A percentile compares a stretch with the other conserved stretches of the same genome.
Evolutionary conservation across 139 green algal genomes (phyloP).

Genomic region (Deuterostichococcus epilithicus): DNA sequence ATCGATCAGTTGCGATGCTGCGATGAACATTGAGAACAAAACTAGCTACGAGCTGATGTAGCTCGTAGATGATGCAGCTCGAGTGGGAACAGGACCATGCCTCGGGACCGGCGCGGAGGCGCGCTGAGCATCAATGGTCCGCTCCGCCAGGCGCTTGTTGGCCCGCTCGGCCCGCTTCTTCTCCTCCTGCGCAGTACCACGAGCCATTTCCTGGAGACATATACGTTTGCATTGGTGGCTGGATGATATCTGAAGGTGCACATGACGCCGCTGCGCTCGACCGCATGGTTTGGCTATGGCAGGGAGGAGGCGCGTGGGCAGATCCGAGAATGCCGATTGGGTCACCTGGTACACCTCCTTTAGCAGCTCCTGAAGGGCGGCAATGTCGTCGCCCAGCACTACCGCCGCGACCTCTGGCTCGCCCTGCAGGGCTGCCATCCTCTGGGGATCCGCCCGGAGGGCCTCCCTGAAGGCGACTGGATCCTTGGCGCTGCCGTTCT

Average conservation of each 20-base stretch:
- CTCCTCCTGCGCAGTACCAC: conserved; percentile 61
- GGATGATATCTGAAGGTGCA: not conserved
- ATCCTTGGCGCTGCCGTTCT: conserved; percentile 68
- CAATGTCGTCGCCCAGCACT: conserved; percentile 56
- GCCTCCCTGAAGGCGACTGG: conserved; percentile 56
- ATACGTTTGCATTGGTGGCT: no score
- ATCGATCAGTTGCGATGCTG: no score
- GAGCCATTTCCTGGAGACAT: no score
- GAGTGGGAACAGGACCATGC: no score
- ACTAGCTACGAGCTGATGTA: no score
- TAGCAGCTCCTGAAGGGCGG: conserved; percentile 68
- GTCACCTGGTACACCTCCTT: conserved; percentile 48
- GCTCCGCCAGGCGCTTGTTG: conserved; percentile 55
- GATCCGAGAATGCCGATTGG: not conserved
- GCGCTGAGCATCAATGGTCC: conserved; percentile 84
- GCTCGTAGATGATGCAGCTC: no score
- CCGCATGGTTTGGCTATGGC: no score
- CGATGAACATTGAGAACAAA: no score
- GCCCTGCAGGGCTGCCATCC: conserved; percentile 44
- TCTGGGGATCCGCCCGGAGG: conserved; percentile 43
- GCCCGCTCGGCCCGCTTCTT: conserved; percentile 38
- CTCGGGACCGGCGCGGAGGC: conserved; percentile 64
- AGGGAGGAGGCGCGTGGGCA: no score
- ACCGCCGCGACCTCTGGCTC: conserved; percentile 53
- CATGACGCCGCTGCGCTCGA: no score